phyloP scores from a whole-genome alignment of 192 early-diverging fungal species.

The Phycomyces blakesleeanus region DNA sequence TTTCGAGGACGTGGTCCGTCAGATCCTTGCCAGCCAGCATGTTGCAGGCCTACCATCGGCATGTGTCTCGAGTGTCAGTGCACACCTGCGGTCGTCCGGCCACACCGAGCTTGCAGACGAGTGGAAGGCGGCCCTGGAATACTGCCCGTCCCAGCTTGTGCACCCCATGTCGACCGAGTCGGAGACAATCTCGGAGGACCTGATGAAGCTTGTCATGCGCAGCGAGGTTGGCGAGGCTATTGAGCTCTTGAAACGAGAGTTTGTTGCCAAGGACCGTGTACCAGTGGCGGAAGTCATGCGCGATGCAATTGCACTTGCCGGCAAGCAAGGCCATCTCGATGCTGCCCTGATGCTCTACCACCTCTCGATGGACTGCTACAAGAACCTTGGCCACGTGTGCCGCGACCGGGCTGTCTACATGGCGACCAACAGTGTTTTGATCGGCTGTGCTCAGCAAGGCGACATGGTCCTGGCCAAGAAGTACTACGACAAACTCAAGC shows the following conservation, averaged over 20 bases:
- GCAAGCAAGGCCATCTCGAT: slow-evolving; percentile 29
- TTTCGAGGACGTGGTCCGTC: no score
- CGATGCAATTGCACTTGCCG: slow-evolving; percentile 32
- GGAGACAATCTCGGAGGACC: neutral
- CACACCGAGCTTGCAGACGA: no score
- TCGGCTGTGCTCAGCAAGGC: slow-evolving; percentile 45
- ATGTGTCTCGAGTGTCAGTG: no score
- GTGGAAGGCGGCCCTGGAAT: no score
- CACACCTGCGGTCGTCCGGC: no score
- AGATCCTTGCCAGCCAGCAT: no score
- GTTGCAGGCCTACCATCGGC: no score
- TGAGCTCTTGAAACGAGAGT: slow-evolving; percentile 14
- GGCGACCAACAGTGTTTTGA: slow-evolving; percentile 42
- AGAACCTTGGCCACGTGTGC: neutral
- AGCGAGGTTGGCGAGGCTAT: slow-evolving; percentile 11
- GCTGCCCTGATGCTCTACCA: slow-evolving; percentile 21
- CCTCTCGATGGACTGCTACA: slow-evolving; percentile 4
- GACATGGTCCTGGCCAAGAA: slow-evolving; percentile 48
- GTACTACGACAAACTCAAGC: slow-evolving; percentile 48
- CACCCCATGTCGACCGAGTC: neutral
- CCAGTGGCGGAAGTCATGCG: slow-evolving; percentile 28
- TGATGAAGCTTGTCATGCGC: slow-evolving; percentile 24
- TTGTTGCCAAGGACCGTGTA: slow-evolving; percentile 6
- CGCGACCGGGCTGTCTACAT: slow-evolving; percentile 39
- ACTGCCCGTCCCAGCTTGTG: no score